Evolutionary conservation across 2,329 filamentous ascomycete genomes (phyloP), one percentile per base, ranked within the genome.

Genomic region (Hypoxylon sp.): DNA sequence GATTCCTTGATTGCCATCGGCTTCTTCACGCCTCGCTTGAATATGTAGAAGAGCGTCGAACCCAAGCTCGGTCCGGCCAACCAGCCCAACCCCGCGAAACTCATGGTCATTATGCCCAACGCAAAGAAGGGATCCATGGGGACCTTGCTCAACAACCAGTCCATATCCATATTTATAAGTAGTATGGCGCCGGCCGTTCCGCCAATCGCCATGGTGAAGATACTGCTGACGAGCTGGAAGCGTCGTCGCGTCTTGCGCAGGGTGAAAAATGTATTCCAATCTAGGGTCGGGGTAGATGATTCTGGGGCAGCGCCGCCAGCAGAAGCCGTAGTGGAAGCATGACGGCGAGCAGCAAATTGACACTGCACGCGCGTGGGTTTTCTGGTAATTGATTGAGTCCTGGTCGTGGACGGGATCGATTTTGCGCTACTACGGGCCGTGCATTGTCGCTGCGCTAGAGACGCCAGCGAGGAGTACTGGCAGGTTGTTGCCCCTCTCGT

Each of bases 221-320:
- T 84, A 50, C 92, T 95, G 71, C 93, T 94, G 53, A 86, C 87
- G 38, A 97, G 87, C 78, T 95, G 93, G 83, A 94, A 92, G 75
- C 92, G 89, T 67, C 95, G 91, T 61, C 95, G 92, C 66, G 90
- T 91, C 75, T 93, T 92, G 76, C 95, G 93, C 66, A 98, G 90
- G 78, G 89, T 89, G 85, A 98, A 97, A 85, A 97, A 98, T 57
- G 89, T 90, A 83, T 98, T 91, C 95, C 95, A 98, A 81, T 93
- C 88, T 45, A 94, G 87, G n/a, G 80, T 76, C 36, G 79, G 73
- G 56, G 76, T 68, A 17, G 80, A 64, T 10, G 79, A 70, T 13
- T 72, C 63, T 28, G 77, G 58, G 4, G 75, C 51, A 2, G 74
- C 68, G 19, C 76, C 71, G 46, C 76, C 7, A 21, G 56, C 2